These are phyloP conservation scores for Candida tibetensis DNA, from an alignment of 805 yeast genomes.

Conservation along the genomic window DNA sequence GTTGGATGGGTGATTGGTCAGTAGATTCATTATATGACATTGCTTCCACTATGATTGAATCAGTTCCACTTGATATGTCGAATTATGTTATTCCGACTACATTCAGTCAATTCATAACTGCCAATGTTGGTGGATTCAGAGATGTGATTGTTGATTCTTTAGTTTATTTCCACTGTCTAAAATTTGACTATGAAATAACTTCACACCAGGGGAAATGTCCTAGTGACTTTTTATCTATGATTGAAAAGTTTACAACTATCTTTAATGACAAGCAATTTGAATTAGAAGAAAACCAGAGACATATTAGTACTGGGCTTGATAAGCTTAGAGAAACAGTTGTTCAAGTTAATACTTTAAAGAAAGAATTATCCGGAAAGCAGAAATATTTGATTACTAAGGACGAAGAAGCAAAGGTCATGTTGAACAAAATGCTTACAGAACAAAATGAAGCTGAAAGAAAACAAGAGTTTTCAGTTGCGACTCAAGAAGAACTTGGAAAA, in stretches of 20 bases:
- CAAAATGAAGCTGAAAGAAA: constrained; percentile 93
- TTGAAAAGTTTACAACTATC: constrained; percentile 42
- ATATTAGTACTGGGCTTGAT: constrained; percentile 69
- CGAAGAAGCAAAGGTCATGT: constrained; percentile 63
- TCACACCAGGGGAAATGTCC: constrained; percentile 40
- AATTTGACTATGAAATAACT: constrained; percentile 11
- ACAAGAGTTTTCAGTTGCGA: constrained; percentile 77
- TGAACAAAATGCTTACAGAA: constrained; percentile 72
- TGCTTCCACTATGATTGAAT: constrained; percentile 38
- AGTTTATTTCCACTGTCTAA: constrained; percentile 42
- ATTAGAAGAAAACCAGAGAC: constrained; percentile 66
- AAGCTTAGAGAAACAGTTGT: constrained; percentile 74
- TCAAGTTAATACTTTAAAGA: constrained; percentile 60
- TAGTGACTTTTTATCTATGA: constrained; percentile 51
- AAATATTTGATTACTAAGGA: constrained; percentile 53
- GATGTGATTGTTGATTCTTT: constrained; percentile 48
- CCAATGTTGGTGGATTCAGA: constrained; percentile 23
- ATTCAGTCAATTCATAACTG: constrained; percentile 10
- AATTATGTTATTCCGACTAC: constrained; percentile 34
- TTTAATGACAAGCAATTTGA: constrained; percentile 44
- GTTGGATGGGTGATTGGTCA: constrained; percentile 90
- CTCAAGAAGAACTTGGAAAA: constrained; percentile 62
- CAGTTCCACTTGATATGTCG: constrained; percentile 54
- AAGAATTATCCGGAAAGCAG: constrained; percentile 53
- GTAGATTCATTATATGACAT: constrained; percentile 47